These are phyloP conservation scores for Fusarium guadeloupense DNA, from an alignment of 2,329 filamentous ascomycete species.

Conservation along the genomic window DNA sequence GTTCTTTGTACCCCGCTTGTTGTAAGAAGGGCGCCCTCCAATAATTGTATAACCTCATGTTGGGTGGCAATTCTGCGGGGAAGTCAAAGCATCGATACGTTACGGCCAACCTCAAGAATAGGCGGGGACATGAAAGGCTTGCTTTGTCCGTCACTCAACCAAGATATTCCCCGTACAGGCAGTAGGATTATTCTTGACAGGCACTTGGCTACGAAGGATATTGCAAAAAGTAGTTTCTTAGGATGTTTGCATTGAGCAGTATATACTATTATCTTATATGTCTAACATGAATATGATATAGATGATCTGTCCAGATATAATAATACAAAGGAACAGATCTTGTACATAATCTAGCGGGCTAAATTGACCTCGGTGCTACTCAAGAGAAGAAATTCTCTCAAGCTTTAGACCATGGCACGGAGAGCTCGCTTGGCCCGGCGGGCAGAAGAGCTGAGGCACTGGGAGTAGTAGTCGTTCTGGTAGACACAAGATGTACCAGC, in stretches of 20 bases:
- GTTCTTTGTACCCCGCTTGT: not conserved
- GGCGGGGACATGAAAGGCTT: too few relatives aligned
- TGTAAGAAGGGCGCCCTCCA: constrained; percentile 25
- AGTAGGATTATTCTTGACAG: too few relatives aligned
- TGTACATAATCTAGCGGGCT: not conserved
- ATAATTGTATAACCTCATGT: not conserved
- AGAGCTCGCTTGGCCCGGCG: constrained; percentile 10
- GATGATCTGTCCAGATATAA: not conserved
- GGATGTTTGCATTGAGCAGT: too few relatives aligned
- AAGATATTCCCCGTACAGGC: too few relatives aligned
- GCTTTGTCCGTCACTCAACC: too few relatives aligned
- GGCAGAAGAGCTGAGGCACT: constrained; percentile 33
- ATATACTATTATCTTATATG: too few relatives aligned
- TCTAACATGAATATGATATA: not conserved
- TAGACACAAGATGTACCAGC: constrained; percentile 38
- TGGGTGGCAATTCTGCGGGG: not conserved
- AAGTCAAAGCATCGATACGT: too few relatives aligned
- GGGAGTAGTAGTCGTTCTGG: constrained; percentile 45
- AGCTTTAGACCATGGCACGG: not conserved
- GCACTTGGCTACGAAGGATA: too few relatives aligned
- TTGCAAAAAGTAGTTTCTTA: too few relatives aligned
- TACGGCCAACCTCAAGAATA: too few relatives aligned
- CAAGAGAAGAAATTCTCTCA: too few relatives aligned
- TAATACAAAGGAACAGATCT: not conserved
- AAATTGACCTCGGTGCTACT: not conserved